Conservation (phyloP, 352 stramenopile genomes). For the Phytophthora megakarya region DNA sequence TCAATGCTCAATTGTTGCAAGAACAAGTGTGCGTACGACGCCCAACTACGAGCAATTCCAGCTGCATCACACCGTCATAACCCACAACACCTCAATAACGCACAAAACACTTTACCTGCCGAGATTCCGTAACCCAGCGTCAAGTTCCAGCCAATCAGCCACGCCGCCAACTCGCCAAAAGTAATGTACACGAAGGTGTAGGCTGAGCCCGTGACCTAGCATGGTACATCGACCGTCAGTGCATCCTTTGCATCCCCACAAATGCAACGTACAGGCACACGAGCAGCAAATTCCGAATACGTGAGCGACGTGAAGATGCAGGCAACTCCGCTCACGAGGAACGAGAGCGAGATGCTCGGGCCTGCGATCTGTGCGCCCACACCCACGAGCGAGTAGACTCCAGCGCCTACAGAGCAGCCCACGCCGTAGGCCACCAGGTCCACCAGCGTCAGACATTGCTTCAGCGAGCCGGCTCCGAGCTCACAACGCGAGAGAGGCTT, state of each 20-base stretch:
- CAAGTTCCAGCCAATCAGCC: slow-evolving; percentile 93
- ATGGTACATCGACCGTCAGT: slow-evolving; percentile 17
- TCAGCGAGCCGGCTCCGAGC: slow-evolving; percentile 44
- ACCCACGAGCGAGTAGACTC: slow-evolving; percentile 92
- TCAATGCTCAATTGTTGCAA: slow-evolving; percentile 71
- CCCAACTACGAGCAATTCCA: slow-evolving; percentile 91
- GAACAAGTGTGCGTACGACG: slow-evolving; percentile 85
- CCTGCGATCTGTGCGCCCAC: slow-evolving; percentile 86
- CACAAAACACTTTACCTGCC: slow-evolving; percentile 47
- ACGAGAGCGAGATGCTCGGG: slow-evolving; percentile 90
- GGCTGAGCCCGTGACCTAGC: slow-evolving; percentile 88
- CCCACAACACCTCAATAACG: not conserved
- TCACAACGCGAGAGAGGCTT: slow-evolving; percentile 73
- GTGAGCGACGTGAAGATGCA: slow-evolving; percentile 93
- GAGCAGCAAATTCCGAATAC: slow-evolving; percentile 90
- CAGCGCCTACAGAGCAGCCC: slow-evolving; percentile 90
- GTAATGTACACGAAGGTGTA: slow-evolving; percentile 92
- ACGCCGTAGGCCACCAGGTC: slow-evolving; percentile 91
- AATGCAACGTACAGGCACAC: slow-evolving; percentile 66
- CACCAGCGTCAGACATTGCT: slow-evolving; percentile 71
- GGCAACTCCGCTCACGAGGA: slow-evolving; percentile 84
- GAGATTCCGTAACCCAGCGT: slow-evolving; percentile 94
- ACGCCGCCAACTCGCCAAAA: slow-evolving; percentile 88
- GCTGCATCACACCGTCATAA: slow-evolving; percentile 36
- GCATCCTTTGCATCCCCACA: not conserved